Conservation (phyloP, 306 rosid genomes). For the Pterocarpus santalinus region DNA sequence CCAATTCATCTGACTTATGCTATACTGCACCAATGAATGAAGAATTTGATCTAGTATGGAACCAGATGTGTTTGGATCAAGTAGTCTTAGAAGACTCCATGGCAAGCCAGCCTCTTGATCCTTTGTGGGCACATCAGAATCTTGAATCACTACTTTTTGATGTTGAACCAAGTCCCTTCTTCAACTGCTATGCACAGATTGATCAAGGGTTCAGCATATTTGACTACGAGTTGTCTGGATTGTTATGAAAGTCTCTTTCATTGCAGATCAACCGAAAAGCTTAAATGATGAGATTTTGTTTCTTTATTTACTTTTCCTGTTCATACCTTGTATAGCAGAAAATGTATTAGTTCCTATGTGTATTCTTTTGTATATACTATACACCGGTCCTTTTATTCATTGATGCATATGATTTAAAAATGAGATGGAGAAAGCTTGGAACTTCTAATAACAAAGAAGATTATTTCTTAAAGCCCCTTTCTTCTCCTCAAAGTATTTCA, state of each 20-base stretch:
- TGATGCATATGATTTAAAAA: neutral
- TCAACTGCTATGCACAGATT: constrained; percentile 41
- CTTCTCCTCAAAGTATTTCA: constrained; percentile 62
- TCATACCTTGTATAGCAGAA: constrained; percentile 35
- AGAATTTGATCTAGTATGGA: constrained; percentile 49
- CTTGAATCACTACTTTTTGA: constrained; percentile 51
- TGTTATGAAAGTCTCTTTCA: constrained; percentile 34
- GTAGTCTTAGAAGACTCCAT: constrained; percentile 36
- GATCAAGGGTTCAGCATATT: constrained; percentile 57
- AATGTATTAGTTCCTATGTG: neutral
- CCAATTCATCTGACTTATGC: constrained; percentile 39
- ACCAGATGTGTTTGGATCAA: constrained; percentile 46
- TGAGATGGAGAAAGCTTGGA: constrained; percentile 33
- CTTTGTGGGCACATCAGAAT: constrained; percentile 43
- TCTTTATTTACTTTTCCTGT: constrained; percentile 18
- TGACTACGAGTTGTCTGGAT: constrained; percentile 58
- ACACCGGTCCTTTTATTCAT: neutral
- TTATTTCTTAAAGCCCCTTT: constrained; percentile 40
- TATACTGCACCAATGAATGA: constrained; percentile 43
- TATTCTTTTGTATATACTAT: neutral
- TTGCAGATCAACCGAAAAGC: constrained; percentile 15
- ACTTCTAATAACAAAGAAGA: constrained; percentile 23
- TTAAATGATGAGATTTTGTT: constrained; percentile 11
- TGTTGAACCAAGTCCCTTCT: constrained; percentile 45
- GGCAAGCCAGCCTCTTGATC: constrained; percentile 25